Conservation (phyloP, 2,329 filamentous ascomycete genomes). For the Aspergillus niger region DNA sequence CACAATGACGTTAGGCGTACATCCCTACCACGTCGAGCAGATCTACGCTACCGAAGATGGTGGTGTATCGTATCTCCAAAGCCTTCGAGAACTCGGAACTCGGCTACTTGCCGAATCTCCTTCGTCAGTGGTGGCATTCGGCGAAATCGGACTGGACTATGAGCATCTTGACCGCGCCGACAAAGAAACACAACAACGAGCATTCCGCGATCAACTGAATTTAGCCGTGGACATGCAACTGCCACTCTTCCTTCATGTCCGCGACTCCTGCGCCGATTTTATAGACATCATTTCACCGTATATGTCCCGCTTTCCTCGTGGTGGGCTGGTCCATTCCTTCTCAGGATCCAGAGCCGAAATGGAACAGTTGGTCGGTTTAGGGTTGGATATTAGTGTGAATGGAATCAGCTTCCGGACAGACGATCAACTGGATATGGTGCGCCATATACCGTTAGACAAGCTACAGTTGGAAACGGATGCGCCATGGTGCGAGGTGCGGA, state of each 20-base stretch:
- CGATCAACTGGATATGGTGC: constrained; percentile 48
- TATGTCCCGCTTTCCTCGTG: constrained; percentile 36
- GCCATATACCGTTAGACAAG: constrained; percentile 41
- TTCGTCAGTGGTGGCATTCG: constrained; percentile 48
- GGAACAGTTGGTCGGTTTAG: constrained; percentile 38
- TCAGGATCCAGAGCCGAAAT: constrained; percentile 66
- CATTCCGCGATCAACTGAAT: constrained; percentile 48
- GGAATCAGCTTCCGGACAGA: constrained; percentile 50
- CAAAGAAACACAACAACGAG: constrained; percentile 45
- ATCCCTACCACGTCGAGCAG: constrained; percentile 54
- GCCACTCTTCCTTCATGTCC: constrained; percentile 39
- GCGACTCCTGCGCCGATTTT: constrained; percentile 49
- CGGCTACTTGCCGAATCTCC: constrained; percentile 26
- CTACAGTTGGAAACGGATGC: constrained; percentile 54
- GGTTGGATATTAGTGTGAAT: constrained; percentile 53
- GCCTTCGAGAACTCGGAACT: constrained; percentile 25
- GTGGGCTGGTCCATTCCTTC: constrained; percentile 83
- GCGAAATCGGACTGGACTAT: constrained; percentile 56
- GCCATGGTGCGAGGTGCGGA: constrained; percentile 51
- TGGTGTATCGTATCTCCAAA: constrained; percentile 11
- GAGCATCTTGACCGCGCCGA: constrained; percentile 48
- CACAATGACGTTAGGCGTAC: constrained; percentile 52
- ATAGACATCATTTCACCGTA: constrained; percentile 46
- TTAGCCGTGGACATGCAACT: constrained; percentile 39
- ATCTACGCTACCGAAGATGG: constrained; percentile 33